These are phyloP conservation scores for Delonix regia DNA, from an alignment of 306 rosid genomes.

Conservation along the genomic window DNA sequence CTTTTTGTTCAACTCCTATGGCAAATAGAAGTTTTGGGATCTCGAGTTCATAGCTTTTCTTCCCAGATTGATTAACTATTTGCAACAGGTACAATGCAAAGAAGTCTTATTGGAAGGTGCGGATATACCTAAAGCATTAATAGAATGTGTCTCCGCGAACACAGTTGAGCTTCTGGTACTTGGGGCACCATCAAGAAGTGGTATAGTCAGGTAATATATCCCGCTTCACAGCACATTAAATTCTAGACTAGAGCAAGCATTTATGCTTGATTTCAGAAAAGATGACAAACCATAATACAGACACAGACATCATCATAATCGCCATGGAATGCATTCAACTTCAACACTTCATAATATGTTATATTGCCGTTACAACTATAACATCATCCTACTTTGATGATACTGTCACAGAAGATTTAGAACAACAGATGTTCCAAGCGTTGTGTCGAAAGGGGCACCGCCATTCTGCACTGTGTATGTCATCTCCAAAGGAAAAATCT, in stretches of 20 bases:
- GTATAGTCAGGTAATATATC: constrained; percentile 61
- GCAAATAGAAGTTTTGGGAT: background rate
- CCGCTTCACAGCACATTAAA: background rate
- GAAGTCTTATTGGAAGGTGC: constrained; percentile 67
- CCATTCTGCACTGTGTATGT: constrained; percentile 77
- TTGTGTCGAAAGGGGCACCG: constrained; percentile 68
- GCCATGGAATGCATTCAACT: background rate
- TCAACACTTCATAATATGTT: background rate
- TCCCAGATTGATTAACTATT: background rate
- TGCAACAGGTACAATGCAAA: constrained; percentile 67
- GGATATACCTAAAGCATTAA: constrained; percentile 67
- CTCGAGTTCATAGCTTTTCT: background rate
- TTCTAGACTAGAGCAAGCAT: background rate
- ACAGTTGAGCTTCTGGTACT: constrained; percentile 69
- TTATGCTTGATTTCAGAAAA: background rate
- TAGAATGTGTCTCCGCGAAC: constrained; percentile 45
- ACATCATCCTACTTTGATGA: constrained; percentile 12
- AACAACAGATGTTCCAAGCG: constrained; percentile 54
- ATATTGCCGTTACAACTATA: background rate
- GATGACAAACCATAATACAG: background rate
- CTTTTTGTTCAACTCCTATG: background rate
- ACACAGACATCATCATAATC: background rate
- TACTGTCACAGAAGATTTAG: constrained; percentile 67
- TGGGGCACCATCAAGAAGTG: constrained; percentile 71
- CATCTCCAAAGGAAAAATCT: constrained; percentile 75